phyloP scores from a whole-genome alignment of 108 stramenopile species.

The Chaetoceros muelleri region DNA sequence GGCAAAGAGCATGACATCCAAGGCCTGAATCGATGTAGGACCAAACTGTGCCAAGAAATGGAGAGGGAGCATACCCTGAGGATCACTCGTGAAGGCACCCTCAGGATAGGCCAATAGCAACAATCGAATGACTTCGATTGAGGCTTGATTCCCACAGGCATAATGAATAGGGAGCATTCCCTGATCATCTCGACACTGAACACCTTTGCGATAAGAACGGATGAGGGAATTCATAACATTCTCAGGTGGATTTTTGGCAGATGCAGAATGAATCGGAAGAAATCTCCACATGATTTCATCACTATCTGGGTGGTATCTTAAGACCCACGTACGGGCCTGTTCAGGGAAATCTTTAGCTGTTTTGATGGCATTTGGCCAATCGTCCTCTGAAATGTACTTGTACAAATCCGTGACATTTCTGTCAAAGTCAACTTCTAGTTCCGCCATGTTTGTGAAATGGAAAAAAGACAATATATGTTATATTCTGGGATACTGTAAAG shows the following conservation, averaged over 20 bases:
- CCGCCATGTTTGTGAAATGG: background rate
- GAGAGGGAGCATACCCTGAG: conserved; percentile 74
- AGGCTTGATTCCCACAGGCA: conserved; percentile 65
- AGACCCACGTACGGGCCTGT: conserved; percentile 67
- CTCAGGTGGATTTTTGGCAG: conserved; percentile 60
- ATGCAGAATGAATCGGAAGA: conserved; percentile 73
- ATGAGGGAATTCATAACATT: conserved; percentile 44
- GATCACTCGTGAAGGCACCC: conserved; percentile 49
- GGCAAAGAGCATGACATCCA: conserved; percentile 71
- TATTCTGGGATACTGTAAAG: no score
- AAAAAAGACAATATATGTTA: no score
- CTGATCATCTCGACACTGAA: conserved; percentile 63
- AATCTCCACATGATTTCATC: conserved; percentile 67
- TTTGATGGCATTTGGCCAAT: conserved; percentile 47
- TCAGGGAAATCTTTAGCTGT: conserved; percentile 25
- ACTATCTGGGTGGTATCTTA: conserved; percentile 41
- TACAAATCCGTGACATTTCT: conserved; percentile 61
- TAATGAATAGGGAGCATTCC: conserved; percentile 81
- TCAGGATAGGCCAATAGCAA: conserved; percentile 56
- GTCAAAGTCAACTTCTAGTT: conserved; percentile 64
- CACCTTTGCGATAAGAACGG: conserved; percentile 49
- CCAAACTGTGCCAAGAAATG: conserved; percentile 81
- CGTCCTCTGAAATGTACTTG: conserved; percentile 49
- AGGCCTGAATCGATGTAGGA: conserved; percentile 33
- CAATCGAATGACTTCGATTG: conserved; percentile 48